A percentile compares a stretch with the other conserved stretches of the same genome.
These are phyloP conservation scores for Penicillium canescens DNA, from an alignment of 495 filamentous ascomycete genomes.

Conservation along the genomic window DNA sequence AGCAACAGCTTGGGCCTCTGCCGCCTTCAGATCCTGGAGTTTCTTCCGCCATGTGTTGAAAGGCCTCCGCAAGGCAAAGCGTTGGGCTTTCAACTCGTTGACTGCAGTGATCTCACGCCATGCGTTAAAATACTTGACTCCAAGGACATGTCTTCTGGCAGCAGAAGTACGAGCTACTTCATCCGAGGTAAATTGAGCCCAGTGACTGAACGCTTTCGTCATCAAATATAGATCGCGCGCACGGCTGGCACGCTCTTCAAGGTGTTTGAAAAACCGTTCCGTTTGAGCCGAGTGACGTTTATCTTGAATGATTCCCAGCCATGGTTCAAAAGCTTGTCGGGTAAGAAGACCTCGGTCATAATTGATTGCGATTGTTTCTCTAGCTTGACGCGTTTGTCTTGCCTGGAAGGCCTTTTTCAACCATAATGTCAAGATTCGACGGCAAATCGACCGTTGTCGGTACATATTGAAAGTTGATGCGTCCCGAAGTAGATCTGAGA, in stretches of 20 bases:
- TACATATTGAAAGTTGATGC: slow-evolving; percentile 60
- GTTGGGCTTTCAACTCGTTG: slow-evolving; percentile 66
- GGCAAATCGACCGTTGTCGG: slow-evolving; percentile 46
- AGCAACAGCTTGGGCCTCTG: slow-evolving; percentile 41
- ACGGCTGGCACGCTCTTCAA: slow-evolving; percentile 60
- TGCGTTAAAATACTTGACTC: slow-evolving; percentile 72
- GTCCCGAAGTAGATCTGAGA: slow-evolving; percentile 57
- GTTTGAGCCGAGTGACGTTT: slow-evolving; percentile 51
- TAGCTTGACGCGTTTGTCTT: slow-evolving; percentile 42
- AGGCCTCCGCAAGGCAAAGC: slow-evolving; percentile 59
- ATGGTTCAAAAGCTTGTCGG: slow-evolving; percentile 57
- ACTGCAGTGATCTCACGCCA: slow-evolving; percentile 75
- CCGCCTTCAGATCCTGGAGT: slow-evolving; percentile 28
- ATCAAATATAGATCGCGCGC: slow-evolving; percentile 67
- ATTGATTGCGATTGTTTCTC: slow-evolving; percentile 49
- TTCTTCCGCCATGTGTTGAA: slow-evolving; percentile 56
- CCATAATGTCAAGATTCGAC: slow-evolving; percentile 54
- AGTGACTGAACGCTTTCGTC: slow-evolving; percentile 73
- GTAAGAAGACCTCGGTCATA: slow-evolving; percentile 55
- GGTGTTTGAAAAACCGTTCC: slow-evolving; percentile 60
- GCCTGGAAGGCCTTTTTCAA: slow-evolving; percentile 48
- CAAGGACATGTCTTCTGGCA: slow-evolving; percentile 67
- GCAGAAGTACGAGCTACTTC: slow-evolving; percentile 57
- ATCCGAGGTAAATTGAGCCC: slow-evolving; percentile 64
- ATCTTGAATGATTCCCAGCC: slow-evolving; percentile 51